Percentiles rank a stretch among this genome's conserved stretches.
These are phyloP conservation scores for Macrocystidia cucumis DNA, from an alignment of 1,284 basidiomycete genomes.

Conservation along the genomic window DNA sequence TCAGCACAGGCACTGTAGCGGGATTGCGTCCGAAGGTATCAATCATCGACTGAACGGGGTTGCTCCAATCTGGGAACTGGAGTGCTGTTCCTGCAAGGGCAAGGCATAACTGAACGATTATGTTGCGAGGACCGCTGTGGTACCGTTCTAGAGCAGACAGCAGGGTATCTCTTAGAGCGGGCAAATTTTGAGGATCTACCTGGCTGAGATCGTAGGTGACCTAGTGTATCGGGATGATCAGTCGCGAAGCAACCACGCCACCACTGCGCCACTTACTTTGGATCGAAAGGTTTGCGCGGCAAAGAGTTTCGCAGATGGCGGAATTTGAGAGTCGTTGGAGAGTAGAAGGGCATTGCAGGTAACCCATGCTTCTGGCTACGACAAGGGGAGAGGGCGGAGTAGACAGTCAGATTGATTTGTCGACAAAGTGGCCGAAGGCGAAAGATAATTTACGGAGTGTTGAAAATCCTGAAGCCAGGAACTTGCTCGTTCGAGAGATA, in stretches of 20 bases:
- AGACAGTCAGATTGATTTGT: constrained; percentile 56
- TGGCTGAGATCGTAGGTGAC: constrained; percentile 94
- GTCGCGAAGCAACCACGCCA: constrained; percentile 13
- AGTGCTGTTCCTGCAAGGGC: constrained; percentile 88
- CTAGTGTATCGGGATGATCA: constrained; percentile 36
- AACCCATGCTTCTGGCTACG: constrained; percentile 92
- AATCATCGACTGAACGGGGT: constrained; percentile 79
- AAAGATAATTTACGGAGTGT: constrained; percentile 86
- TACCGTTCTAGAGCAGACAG: constrained; percentile 68
- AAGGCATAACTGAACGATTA: constrained; percentile 87
- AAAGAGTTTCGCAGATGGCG: constrained; percentile 83
- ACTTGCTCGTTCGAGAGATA: constrained; percentile 79
- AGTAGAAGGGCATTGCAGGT: constrained; percentile 89
- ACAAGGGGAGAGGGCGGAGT: constrained; percentile 38
- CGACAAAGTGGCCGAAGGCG: constrained; percentile 53
- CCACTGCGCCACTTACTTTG: constrained; percentile 57
- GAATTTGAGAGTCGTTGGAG: constrained; percentile 72
- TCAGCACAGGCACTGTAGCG: constrained; percentile 71
- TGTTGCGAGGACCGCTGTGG: constrained; percentile 73
- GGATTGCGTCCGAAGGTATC: constrained; percentile 84
- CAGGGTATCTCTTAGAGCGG: constrained; percentile 85
- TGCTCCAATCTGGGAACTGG: constrained; percentile 86
- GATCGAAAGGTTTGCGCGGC: constrained; percentile 95
- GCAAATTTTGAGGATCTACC: constrained; percentile 66
- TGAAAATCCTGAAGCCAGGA: constrained; percentile 94